phyloP scores from a whole-genome alignment of 1,284 basidiomycete genomes.

The Ustilago curta region DNA sequence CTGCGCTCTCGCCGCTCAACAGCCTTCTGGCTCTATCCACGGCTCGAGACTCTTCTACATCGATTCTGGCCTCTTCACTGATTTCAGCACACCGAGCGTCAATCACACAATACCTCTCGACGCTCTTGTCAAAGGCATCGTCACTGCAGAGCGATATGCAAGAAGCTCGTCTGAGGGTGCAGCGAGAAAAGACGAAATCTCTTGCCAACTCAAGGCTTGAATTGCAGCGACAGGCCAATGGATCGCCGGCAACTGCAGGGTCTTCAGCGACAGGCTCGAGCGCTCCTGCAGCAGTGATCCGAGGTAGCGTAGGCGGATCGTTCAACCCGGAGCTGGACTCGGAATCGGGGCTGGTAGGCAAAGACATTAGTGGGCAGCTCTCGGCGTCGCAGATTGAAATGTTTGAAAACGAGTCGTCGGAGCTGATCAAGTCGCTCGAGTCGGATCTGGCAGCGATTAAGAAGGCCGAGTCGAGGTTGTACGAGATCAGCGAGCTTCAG shows the following conservation, averaged over 20 bases:
- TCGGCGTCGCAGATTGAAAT: slow-evolving; percentile 83
- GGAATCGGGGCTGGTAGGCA: slow-evolving; percentile 35
- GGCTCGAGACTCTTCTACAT: slow-evolving; percentile 48
- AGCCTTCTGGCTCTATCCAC: slow-evolving; percentile 45
- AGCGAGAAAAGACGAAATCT: slow-evolving; percentile 51
- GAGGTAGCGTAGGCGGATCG: slow-evolving; percentile 50
- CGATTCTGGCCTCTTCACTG: slow-evolving; percentile 66
- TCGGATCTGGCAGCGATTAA: slow-evolving; percentile 86
- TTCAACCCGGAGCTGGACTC: slow-evolving; percentile 41
- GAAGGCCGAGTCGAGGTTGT: slow-evolving; percentile 84
- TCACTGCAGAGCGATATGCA: slow-evolving; percentile 85
- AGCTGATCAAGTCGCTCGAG: slow-evolving; percentile 82
- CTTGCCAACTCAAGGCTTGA: slow-evolving; percentile 40
- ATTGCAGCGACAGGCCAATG: slow-evolving; percentile 17
- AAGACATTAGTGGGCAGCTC: slow-evolving; percentile 54
- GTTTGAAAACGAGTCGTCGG: slow-evolving; percentile 89
- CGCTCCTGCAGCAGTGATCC: slow-evolving; percentile 31
- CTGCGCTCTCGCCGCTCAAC: slow-evolving; percentile 24
- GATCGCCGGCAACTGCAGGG: slow-evolving; percentile 3
- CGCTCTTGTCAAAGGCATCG: slow-evolving; percentile 80
- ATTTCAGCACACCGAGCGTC: slow-evolving; percentile 83
- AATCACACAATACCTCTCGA: slow-evolving; percentile 85
- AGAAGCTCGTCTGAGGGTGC: slow-evolving; percentile 71
- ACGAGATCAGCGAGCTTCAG: slow-evolving; percentile 90
- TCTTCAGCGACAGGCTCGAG: slow-evolving; percentile 11